Evolutionary conservation across 116 monocot species (phyloP).

Genomic region (Iris pallida): DNA sequence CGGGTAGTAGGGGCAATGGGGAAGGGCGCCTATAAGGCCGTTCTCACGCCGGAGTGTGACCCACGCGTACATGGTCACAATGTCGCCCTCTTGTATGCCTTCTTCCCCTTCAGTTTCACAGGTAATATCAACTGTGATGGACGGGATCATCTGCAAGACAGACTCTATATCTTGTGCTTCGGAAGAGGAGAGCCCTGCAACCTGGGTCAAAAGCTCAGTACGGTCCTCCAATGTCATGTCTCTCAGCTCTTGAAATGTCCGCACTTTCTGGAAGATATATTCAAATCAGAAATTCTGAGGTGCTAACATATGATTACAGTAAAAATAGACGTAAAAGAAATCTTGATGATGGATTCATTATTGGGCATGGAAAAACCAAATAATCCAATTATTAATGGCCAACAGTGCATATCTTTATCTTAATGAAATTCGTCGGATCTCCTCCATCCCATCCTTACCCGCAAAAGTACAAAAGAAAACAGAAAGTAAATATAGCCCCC

Average conservation of each 20-base stretch:
- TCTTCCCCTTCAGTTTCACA: constrained; percentile 58
- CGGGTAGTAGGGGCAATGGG: constrained; percentile 40
- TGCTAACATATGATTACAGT: too few species aligned
- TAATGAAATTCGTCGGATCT: too few species aligned
- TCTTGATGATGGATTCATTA: too few species aligned
- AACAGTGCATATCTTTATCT: too few species aligned
- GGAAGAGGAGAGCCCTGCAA: constrained; percentile 26
- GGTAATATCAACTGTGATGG: constrained; percentile 31
- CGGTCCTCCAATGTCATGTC: constrained; percentile 38
- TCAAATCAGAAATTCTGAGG: not conserved
- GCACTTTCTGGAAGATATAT: constrained; percentile 33
- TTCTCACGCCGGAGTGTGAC: constrained; percentile 33
- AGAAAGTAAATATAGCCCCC: too few species aligned
- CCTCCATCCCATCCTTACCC: too few species aligned
- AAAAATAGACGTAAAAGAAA: too few species aligned
- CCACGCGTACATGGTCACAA: constrained; percentile 49
- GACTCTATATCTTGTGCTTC: constrained; percentile 35
- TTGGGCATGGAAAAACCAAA: too few species aligned
- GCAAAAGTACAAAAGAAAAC: too few species aligned
- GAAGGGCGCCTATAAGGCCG: constrained; percentile 38
- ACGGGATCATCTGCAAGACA: constrained; percentile 45
- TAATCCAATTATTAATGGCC: too few species aligned
- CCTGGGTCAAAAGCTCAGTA: constrained; percentile 29
- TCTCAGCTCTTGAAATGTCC: constrained; percentile 37
- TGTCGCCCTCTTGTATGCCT: constrained; percentile 45